Evolutionary conservation across 78 protist species (phyloP), one percentile per base, ranked within the genome.

Genomic region (Goniomonas avonlea): DNA sequence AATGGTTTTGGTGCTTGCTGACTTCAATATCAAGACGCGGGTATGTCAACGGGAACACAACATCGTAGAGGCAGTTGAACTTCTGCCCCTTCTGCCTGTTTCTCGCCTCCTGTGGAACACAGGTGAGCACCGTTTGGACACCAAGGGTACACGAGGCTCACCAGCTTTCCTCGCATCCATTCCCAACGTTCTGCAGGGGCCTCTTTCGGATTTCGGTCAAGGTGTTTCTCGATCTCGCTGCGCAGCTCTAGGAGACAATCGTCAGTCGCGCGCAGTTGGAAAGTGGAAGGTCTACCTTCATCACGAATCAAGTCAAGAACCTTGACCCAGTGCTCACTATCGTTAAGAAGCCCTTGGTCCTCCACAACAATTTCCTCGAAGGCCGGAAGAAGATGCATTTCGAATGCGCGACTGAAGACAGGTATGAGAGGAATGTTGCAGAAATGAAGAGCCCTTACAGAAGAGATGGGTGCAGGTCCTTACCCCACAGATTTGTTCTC

Each of bases 11-110:
- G 3, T 58, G 63, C 79, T 89, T 86, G 75, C 86, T 48, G 9
- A 97, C 99, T 3, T 89, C 59, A n/a, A 89, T 85, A 70, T 97
- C 99, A 5, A 95, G 68, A 0, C 96, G 75, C 18, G 99, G 98
- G 55, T 86, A 90, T 13, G 84, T 56, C 40, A 50, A 82, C 43
- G 84, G 71, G 43, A 93, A 84, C 2, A 88, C 13, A 37, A 35
- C n/a, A 13, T 27, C 35, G 35, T 15, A 4, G 25, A 65, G 25
- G 31, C 5, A 15, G 27, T 61, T n/a, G n/a, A n/a, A n/a, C n/a
- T n/a, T n/a, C n/a, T n/a, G n/a, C 13, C 53, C 70, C 50, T 65
- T 18, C 55, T 13, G 47, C 47, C 35, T 23, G 2, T 39, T 23
- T 65, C 18, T 2, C 11, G n/a, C n/a, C n/a, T n/a, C n/a, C n/a